phyloP scores from a whole-genome alignment of 1,139 yeast genomes.

The Pichia sp. region DNA sequence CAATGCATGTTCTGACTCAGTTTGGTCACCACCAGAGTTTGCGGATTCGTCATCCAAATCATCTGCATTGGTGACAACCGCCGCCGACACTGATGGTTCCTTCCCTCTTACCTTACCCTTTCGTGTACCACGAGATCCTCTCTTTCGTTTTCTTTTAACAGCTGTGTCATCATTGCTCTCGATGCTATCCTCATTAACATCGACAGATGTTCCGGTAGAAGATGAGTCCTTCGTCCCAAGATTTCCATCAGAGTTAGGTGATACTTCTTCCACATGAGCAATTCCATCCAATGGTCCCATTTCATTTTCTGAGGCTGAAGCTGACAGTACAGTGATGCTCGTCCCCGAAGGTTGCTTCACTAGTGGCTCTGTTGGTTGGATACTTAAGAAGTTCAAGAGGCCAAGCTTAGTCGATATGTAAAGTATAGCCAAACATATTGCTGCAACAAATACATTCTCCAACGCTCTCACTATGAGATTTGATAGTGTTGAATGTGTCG shows the following conservation, averaged over 20 bases:
- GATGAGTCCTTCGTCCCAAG: too few species aligned
- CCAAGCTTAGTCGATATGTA: conserved; percentile 25
- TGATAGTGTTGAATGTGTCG: conserved; percentile 17
- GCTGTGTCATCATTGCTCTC: conserved; percentile 6
- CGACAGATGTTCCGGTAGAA: too few species aligned
- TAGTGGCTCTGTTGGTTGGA: background rate
- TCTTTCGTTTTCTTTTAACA: conserved; percentile 51
- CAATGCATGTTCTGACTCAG: too few species aligned
- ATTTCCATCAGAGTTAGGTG: too few species aligned
- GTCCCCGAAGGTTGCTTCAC: too few species aligned
- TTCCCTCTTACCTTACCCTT: conserved; percentile 39
- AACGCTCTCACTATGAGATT: conserved; percentile 26
- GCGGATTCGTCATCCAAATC: conserved; percentile 15
- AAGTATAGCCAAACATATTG: conserved; percentile 20
- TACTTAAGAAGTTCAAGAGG: conserved; percentile 12
- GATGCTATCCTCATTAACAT: too few species aligned
- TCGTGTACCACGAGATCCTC: conserved; percentile 85
- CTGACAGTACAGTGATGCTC: too few species aligned
- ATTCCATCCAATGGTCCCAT: too few species aligned
- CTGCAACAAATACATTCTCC: conserved; percentile 32
- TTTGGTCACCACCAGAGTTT: background rate
- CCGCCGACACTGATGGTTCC: background rate
- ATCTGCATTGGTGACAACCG: conserved; percentile 1
- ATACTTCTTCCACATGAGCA: too few species aligned
- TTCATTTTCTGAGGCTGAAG: too few species aligned